phyloP scores from a whole-genome alignment of 208 protist species.

The Lotmaria passim region DNA sequence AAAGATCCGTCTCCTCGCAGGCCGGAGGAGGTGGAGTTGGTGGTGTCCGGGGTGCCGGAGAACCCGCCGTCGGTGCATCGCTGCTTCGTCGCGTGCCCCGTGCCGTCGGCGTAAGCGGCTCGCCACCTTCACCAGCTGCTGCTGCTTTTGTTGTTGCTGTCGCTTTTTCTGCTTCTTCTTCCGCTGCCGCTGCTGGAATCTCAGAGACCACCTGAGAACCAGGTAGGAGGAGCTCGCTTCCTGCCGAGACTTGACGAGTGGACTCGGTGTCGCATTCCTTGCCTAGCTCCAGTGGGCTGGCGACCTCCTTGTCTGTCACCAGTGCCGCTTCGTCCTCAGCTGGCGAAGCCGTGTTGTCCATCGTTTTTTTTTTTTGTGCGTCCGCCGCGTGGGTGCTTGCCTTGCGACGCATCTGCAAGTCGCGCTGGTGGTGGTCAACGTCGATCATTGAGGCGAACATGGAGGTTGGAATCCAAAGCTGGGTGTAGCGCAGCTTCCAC shows the following conservation, averaged over 20 bases:
- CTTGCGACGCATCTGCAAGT: constrained; percentile 17
- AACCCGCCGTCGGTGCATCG: background rate
- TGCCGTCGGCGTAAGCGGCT: background rate
- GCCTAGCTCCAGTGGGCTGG: background rate
- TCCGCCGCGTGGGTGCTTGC: background rate
- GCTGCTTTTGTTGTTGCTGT: no score
- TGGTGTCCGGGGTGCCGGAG: no score
- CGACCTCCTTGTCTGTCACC: background rate
- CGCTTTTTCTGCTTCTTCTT: no score
- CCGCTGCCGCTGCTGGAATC: no score
- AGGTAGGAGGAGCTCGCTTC: constrained; percentile 2
- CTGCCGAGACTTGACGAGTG: constrained; percentile 11
- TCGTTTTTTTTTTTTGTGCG: background rate
- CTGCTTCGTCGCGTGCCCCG: background rate
- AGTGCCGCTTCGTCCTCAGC: background rate
- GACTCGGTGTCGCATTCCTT: constrained; percentile 15
- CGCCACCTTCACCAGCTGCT: no score
- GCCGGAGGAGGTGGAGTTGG: background rate
- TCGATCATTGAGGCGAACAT: constrained; percentile 54
- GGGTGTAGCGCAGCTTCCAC: constrained; percentile 50
- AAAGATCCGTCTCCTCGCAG: no score
- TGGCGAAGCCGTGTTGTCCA: background rate
- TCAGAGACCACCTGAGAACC: background rate
- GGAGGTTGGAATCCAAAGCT: constrained; percentile 75
- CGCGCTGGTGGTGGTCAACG: constrained; percentile 20